Evolutionary conservation across 176 grass and related monocot species (phyloP), one percentile per base, ranked within the genome.

Genomic region (Bothriochloa decipiens): DNA sequence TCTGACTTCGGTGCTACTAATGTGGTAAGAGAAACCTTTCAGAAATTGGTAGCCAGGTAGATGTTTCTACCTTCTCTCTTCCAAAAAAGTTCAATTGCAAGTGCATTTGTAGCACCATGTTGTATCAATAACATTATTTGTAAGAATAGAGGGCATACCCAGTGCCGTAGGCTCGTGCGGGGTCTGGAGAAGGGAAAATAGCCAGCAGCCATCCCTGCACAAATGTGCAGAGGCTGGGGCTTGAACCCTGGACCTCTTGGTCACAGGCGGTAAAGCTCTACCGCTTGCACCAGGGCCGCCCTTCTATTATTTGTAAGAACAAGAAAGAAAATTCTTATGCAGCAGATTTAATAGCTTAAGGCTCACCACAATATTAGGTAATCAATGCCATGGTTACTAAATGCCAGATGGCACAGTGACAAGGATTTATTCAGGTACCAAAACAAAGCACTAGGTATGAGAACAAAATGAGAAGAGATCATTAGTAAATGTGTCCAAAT

Each of bases 331-430:
- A 33, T 75, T 40, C 61, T 9, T 75, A 40, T n/a, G 11, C 4
- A 39, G 70, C 45, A 77, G 12, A 17, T 69, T 39, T 66, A 65
- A 65, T 75, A 75, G 45, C 32, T 40, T 77, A 76, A 82, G 46
- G 16, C 23, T 70, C 57, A 78, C 68, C 47, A 79, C 72, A 6
- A 62, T 61, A 9, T 78, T 78, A 39, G 75, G 63, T 79, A 79
- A 69, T 7, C 25, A 45, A 32, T 23, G 35, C 33, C 82, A 76
- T 26, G 29, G 27, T 25, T 23, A 60, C 23, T 15, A 55, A 77
- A 85, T 85, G 60, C 8, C 49, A 55, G 12, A 46, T 46, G 42
- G 25, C 14, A 61, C 18, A 75, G 27, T 32, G 43, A 39, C 6
- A 49, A 37, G 7, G 11, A 16, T 68, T 33, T 55, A 23, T 76